Evolutionary conservation across 495 filamentous ascomycete genomes (phyloP), one percentile per base, ranked within the genome.

Genomic region (Chlorociboria aeruginascens): DNA sequence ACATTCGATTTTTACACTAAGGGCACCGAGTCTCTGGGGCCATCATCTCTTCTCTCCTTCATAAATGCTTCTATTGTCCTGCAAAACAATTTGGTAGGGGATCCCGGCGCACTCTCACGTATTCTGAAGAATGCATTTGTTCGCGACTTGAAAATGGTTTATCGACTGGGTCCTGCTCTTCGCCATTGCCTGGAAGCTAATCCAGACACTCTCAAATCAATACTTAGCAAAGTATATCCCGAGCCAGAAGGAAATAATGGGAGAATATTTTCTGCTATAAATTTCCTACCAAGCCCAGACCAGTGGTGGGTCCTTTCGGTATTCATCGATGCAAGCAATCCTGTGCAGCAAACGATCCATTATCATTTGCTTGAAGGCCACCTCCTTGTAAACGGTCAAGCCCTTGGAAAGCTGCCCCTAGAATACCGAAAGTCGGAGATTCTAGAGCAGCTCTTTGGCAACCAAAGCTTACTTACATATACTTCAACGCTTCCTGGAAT

Each of bases 341-440:
- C 13, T 2, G 16, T n/a, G 16, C 20, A 39, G 12, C 46, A 54
- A 38, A 35, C 14, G 7, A 42, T 53, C 2, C 65, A 72, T 43
- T 72, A 65, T 48, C 59, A 77, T 46, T 52, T 71, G 3, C 40
- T 74, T 8, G 59, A 73, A 43, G 76, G 76, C 0, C 61, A 63
- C 29, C 49, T 80, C 1, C 51, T 77, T 0, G 61, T 79, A 1
- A 63, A 76, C 40, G 68, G 70, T 0, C 63, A 69, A 35, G 66
- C 68, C 0, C 45, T 72, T 28, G 70, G 70, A 2, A 69, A 65
- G 28, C 59, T 80, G 1, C 73, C 76, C 0, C 53, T 60, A 0
- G 61, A 72, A 1, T 64, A 64, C 31, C 59, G 63, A 30, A 52
- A 66, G 31, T 56, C 57, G 7, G n/a, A 40, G 0, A 49, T 61